phyloP scores from a whole-genome alignment of 1,284 basidiomycete species.

The Ustilago shanxiensis region DNA sequence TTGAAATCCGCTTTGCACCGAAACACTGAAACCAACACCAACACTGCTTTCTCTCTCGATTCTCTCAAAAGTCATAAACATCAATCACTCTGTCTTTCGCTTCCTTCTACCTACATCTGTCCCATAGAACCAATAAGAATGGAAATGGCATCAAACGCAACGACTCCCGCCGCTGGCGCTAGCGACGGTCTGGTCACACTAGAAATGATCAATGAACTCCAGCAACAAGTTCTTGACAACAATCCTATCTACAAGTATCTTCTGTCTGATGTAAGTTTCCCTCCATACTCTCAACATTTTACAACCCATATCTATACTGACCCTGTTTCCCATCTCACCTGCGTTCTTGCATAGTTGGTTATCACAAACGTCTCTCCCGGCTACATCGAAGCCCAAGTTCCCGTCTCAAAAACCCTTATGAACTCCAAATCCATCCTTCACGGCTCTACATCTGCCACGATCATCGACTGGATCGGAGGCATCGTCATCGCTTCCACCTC shows the following conservation, averaged over 20 bases:
- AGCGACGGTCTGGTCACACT: slow-evolving; percentile 30
- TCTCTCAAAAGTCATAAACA: not conserved
- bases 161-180: not conserved
- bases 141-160: slow-evolving; percentile 18
- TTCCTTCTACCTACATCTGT: not conserved
- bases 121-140: slow-evolving; percentile 7
- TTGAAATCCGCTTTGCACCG: slow-evolving; percentile 1
- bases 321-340: not conserved
- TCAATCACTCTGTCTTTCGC: too few species aligned
- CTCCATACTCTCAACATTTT: not conserved
- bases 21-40: slow-evolving; percentile 10
- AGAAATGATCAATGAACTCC: slow-evolving; percentile 49
- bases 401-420: slow-evolving; percentile 41
- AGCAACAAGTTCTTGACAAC: slow-evolving; percentile 42
- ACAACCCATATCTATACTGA: not conserved
- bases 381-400: slow-evolving; percentile 48
- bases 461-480: slow-evolving; percentile 59
- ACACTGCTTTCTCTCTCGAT: not conserved
- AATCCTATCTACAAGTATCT: slow-evolving; percentile 58
- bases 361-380: slow-evolving; percentile 32
- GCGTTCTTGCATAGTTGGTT: slow-evolving; percentile 16
- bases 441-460: slow-evolving; percentile 56
- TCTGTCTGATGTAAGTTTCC: slow-evolving; percentile 42
- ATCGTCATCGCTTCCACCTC: slow-evolving; percentile 53
- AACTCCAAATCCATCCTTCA: slow-evolving; percentile 57